Evolutionary conservation across 2,329 filamentous ascomycete genomes (phyloP), one percentile per base, ranked within the genome.

Genomic region (Trichophyton mentagrophytes): DNA sequence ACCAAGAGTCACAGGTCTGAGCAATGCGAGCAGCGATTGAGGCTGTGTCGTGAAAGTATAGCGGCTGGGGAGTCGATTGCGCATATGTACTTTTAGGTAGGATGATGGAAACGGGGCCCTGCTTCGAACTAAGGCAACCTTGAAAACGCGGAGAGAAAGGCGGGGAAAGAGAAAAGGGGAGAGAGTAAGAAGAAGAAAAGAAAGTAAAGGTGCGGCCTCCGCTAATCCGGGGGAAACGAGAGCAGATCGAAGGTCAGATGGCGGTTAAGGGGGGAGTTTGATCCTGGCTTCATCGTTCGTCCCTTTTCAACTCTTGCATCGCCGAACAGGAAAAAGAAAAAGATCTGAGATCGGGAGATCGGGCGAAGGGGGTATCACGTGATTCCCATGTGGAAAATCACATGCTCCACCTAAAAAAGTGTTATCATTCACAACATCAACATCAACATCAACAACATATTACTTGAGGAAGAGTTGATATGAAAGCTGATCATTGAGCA

Each of bases 171-270:
- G 6, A 25, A 47, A 51, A n/a, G 8, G 22, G 8, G 20, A 17
- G 7, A 2, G 42, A 13, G 11, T 1, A 11, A 13, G 8, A 36
- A 47, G 36, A 11, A 51, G 17, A 55, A 11, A 51, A 22, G n/a
- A 59, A 44, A 22, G 57, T 36, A 40, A 55, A 58, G 30, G 33
- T 57, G 25, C 60, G 47, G 33, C n/a, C 30, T 60, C 57, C 61
- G 57, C 58, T 57, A 59, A 58, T 59, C 51, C 30, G 40, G 38
- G 25, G 57, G 25, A 33, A 42, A 60, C 17, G 17, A 40, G 25
- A 51, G 20, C 11, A 15, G 11, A 30, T 38, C 33, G 20, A 51
- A 51, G 30, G 46, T n/a, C 46, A 47, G 44, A 47, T 51, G 11
- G 13, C 20, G 46, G 46, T 51, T 27, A 27, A 51, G 46, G 46